Conservation (phyloP, 2,329 filamentous ascomycete species). For the Zasmidium cellare region DNA sequence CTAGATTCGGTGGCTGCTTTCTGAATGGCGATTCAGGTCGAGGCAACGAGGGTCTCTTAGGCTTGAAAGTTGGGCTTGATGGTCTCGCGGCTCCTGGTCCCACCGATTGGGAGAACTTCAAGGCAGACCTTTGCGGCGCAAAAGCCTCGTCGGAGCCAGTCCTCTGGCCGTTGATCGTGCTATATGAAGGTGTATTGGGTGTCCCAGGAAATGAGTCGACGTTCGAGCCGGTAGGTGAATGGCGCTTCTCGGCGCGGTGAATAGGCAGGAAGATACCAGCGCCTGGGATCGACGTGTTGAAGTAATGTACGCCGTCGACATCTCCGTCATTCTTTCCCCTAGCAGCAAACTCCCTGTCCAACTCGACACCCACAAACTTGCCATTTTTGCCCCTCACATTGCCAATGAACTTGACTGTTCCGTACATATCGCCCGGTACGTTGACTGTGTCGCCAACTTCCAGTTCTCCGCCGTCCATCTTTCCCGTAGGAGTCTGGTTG, state of each 20-base stretch:
- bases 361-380: constrained; percentile 87
- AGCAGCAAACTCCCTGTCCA: constrained; percentile 74
- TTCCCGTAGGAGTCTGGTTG: constrained; percentile 26
- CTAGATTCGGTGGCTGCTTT: constrained; percentile 62
- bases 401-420: constrained; percentile 85
- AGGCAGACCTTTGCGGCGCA: constrained; percentile 56
- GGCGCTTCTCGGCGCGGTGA: constrained; percentile 72
- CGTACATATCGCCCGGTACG: constrained; percentile 89
- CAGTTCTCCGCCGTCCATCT: constrained; percentile 55
- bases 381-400: constrained; percentile 86
- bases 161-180: constrained; percentile 45
- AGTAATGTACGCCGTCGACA: constrained; percentile 83
- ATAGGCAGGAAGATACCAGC: constrained; percentile 93
- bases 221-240: constrained; percentile 53
- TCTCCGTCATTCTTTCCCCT: constrained; percentile 95
- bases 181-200: constrained; percentile 64
- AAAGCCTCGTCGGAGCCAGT: constrained; percentile 30
- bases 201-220: constrained; percentile 62
- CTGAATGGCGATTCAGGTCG: constrained; percentile 80
- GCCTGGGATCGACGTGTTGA: constrained; percentile 72
- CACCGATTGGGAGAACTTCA: constrained; percentile 86
- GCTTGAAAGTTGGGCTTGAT: constrained; percentile 69
- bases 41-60: constrained; percentile 74
- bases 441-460: constrained; percentile 82
- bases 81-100: constrained; percentile 66